phyloP scores from a whole-genome alignment of 371 early-diverging fungal genomes.

The Thermomucor indicae-seudaticae region DNA sequence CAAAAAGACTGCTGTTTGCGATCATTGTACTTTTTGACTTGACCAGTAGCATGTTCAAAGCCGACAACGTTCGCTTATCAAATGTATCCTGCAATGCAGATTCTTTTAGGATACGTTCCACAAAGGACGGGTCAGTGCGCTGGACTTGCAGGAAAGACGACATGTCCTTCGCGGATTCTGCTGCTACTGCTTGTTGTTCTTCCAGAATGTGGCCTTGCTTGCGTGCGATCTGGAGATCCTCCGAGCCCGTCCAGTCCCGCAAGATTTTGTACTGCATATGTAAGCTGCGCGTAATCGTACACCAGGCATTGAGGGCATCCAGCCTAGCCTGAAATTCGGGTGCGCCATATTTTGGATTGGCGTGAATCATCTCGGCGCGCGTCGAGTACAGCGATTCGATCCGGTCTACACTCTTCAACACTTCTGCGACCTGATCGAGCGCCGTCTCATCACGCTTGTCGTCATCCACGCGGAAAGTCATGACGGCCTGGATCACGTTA shows the following conservation, averaged over 20 bases:
- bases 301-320: conserved; percentile 77
- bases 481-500: conserved; percentile 57
- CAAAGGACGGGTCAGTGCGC: conserved; percentile 64
- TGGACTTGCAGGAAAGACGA: conserved; percentile 12
- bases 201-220: conserved; percentile 16
- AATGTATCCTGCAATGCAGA: conserved; percentile 77
- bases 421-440: conserved; percentile 59
- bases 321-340: conserved; percentile 64
- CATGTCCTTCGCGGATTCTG: conserved; percentile 3
- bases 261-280: conserved; percentile 72
- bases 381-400: conserved; percentile 79
- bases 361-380: conserved; percentile 56
- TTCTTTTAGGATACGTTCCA: conserved; percentile 82
- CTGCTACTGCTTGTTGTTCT: conserved; percentile 1
- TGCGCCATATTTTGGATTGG: conserved; percentile 71
- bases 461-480: conserved; percentile 56
- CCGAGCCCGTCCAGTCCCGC: conserved; percentile 81
- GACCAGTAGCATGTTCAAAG: conserved; percentile 43
- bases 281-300: conserved; percentile 67
- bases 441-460: conserved; percentile 32
- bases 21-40: conserved; percentile 69
- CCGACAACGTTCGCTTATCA: conserved; percentile 67
- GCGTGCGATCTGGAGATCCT: conserved; percentile 61
- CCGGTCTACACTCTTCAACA: conserved; percentile 70
- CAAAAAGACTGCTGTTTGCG: conserved; percentile 56